phyloP scores from a whole-genome alignment of 2,329 filamentous ascomycete genomes.

The Verticillium albo-atrum region DNA sequence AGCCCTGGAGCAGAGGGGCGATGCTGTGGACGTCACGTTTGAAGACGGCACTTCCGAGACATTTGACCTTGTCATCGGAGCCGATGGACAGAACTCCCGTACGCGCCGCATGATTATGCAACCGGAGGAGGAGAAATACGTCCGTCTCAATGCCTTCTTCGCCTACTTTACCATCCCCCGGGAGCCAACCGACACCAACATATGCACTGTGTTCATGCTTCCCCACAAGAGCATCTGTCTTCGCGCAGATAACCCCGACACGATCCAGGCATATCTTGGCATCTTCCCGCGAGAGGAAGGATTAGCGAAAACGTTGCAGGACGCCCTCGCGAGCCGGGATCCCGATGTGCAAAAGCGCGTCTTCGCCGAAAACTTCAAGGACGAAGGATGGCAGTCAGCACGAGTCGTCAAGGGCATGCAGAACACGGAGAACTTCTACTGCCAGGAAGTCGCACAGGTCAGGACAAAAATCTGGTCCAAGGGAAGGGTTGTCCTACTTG shows the following conservation, averaged over 20 bases:
- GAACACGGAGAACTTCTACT: slow-evolving; percentile 35
- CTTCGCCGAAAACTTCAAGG: slow-evolving; percentile 24
- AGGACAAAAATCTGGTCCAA: slow-evolving; percentile 24
- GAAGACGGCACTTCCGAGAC: slow-evolving; percentile 33
- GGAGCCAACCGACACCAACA: slow-evolving; percentile 10
- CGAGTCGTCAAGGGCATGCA: slow-evolving; percentile 23
- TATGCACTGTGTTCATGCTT: slow-evolving; percentile 5
- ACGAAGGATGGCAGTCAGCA: slow-evolving; percentile 35
- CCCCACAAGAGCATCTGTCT: slow-evolving; percentile 3
- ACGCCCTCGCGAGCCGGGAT: slow-evolving; percentile 5
- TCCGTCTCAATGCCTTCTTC: slow-evolving; percentile 19
- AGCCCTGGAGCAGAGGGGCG: slow-evolving; percentile 23
- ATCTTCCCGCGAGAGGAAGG: slow-evolving; percentile 3
- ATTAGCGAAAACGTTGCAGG: background rate
- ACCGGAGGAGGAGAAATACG: slow-evolving; percentile 14
- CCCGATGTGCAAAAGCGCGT: slow-evolving; percentile 27
- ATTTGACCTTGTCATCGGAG: slow-evolving; percentile 50
- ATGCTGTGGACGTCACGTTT: slow-evolving; percentile 32
- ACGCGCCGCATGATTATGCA: slow-evolving; percentile 37
- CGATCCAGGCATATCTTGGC: slow-evolving; percentile 8
- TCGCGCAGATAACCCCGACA: slow-evolving; percentile 8
- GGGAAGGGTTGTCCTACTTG: slow-evolving; percentile 38
- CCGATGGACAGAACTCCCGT: slow-evolving; percentile 49
- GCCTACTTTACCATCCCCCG: slow-evolving; percentile 28
- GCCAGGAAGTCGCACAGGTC: slow-evolving; percentile 34